These are phyloP conservation scores for Elasticomyces elasticus DNA, from an alignment of 495 filamentous ascomycete genomes.

Conservation along the genomic window DNA sequence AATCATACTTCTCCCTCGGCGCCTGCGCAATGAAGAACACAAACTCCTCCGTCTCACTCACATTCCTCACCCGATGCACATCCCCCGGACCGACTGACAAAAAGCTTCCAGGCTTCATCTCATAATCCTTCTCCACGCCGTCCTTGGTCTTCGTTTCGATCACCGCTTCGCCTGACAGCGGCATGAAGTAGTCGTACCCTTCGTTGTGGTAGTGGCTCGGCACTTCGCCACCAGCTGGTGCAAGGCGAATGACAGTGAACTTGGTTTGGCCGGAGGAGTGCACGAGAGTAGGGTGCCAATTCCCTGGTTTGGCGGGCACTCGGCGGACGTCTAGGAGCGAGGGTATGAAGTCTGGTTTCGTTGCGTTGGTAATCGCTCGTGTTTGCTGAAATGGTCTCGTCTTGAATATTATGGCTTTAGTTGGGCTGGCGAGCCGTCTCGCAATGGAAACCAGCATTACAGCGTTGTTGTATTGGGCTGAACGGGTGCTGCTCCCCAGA, in stretches of 20 bases:
- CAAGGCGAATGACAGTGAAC: conserved; percentile 9
- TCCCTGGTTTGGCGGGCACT: conserved; percentile 6
- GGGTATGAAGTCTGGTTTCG: conserved; percentile 4
- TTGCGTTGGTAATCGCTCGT: conserved; percentile 10
- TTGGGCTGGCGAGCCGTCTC: too few species aligned
- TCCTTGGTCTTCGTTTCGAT: conserved; percentile 9
- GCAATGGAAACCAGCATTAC: too few species aligned
- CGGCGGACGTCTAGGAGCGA: background rate
- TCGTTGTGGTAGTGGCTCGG: conserved; percentile 6
- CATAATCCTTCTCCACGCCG: conserved; percentile 4
- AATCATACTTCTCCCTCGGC: conserved; percentile 5
- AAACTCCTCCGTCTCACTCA: background rate
- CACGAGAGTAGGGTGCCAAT: conserved; percentile 11
- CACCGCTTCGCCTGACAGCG: conserved; percentile 1
- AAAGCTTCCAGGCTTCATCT: conserved; percentile 6
- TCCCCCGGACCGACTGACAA: conserved; percentile 1
- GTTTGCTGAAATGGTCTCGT: too few species aligned
- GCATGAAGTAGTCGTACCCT: conserved; percentile 8
- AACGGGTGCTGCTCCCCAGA: too few species aligned
- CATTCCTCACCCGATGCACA: conserved; percentile 7
- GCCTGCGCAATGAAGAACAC: conserved; percentile 8
- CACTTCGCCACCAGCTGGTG: conserved; percentile 4
- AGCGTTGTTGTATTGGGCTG: too few species aligned
- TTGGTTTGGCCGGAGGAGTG: conserved; percentile 9
- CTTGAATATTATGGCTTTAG: too few species aligned